A percentile compares a stretch with the other conserved stretches of the same genome.
Conservation (phyloP, 257 asterid species). For the Jaltomata sinuosa region DNA sequence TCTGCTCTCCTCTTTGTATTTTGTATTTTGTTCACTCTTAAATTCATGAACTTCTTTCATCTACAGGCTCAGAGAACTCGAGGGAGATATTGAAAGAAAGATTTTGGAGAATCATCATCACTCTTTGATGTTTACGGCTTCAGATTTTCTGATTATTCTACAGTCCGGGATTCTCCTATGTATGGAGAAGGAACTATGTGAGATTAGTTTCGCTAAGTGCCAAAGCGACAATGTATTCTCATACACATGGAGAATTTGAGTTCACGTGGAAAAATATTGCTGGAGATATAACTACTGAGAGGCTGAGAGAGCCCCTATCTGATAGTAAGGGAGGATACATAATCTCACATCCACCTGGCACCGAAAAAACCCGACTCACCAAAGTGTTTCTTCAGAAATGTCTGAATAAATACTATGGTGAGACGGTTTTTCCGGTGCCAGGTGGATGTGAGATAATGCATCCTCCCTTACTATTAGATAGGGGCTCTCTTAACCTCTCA, state of each 20-base stretch:
- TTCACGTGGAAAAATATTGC: conserved; percentile 66
- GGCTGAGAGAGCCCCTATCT: conserved; percentile 9
- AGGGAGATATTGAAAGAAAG: not conserved
- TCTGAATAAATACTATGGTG: too few species aligned
- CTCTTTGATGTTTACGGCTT: not conserved
- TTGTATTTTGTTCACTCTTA: not conserved
- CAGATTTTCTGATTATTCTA: conserved; percentile 3
- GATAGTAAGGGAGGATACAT: conserved; percentile 53
- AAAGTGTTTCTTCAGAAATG: conserved; percentile 55
- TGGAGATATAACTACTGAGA: conserved; percentile 37
- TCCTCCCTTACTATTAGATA: too few species aligned
- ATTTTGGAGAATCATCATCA: not conserved
- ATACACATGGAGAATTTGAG: conserved; percentile 53
- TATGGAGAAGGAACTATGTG: conserved; percentile 32
- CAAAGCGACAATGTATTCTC: conserved; percentile 33
- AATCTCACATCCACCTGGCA: conserved; percentile 77
- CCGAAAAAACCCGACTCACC: conserved; percentile 61
- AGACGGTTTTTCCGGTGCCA: too few species aligned
- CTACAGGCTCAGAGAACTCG: conserved; percentile 17
- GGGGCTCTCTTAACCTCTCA: too few species aligned
- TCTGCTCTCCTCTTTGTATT: too few species aligned
- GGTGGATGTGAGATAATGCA: too few species aligned
- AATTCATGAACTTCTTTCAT: not conserved
- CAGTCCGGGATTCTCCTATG: not conserved
- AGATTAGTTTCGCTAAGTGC: conserved; percentile 29